Conservation (phyloP, 768 basidiomycete genomes). For the Asterophora parasitica region DNA sequence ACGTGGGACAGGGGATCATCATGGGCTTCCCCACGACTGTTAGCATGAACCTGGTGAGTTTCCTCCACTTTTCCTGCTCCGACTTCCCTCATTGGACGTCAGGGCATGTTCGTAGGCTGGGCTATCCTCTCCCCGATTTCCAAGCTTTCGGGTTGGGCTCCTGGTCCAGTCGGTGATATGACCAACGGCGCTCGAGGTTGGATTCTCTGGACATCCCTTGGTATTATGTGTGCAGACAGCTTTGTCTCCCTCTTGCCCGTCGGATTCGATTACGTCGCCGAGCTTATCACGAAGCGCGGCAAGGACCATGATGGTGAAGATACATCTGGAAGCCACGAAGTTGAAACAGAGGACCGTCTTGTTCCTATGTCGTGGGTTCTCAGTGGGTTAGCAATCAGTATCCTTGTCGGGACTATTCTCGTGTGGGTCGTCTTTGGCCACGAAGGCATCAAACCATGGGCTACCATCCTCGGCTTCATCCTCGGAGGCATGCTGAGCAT, state of each 20-base stretch:
- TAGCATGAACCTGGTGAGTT: conserved; percentile 81
- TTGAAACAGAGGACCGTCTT: conserved; percentile 73
- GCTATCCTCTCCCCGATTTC: conserved; percentile 86
- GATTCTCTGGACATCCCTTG: conserved; percentile 95
- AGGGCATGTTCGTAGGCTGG: conserved; percentile 99
- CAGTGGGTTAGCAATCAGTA: conserved; percentile 57
- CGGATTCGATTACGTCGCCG: conserved; percentile 44
- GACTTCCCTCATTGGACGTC: conserved; percentile 1
- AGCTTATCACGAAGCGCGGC: conserved; percentile 24
- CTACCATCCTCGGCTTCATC: conserved; percentile 78
- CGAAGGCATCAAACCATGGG: conserved; percentile 94
- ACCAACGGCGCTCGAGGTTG: conserved; percentile 86
- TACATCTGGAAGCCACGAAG: conserved; percentile 50
- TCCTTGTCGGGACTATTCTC: conserved; percentile 65
- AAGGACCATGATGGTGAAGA: conserved; percentile 20
- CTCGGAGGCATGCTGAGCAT: conserved; percentile 82
- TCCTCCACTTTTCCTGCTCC: not conserved
- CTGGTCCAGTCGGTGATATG: conserved; percentile 87
- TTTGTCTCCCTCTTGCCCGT: conserved; percentile 83
- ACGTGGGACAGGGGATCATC: conserved; percentile 95
- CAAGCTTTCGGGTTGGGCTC: conserved; percentile 84
- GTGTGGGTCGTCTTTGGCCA: conserved; percentile 89
- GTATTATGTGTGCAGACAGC: conserved; percentile 93
- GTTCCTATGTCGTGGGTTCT: conserved; percentile 80
- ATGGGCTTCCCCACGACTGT: conserved; percentile 96